Percentiles rank a stretch among this genome's conserved stretches.
Evolutionary conservation across 2,329 filamentous ascomycete genomes (phyloP).

Genomic region (Trichoderma simmonsii): DNA sequence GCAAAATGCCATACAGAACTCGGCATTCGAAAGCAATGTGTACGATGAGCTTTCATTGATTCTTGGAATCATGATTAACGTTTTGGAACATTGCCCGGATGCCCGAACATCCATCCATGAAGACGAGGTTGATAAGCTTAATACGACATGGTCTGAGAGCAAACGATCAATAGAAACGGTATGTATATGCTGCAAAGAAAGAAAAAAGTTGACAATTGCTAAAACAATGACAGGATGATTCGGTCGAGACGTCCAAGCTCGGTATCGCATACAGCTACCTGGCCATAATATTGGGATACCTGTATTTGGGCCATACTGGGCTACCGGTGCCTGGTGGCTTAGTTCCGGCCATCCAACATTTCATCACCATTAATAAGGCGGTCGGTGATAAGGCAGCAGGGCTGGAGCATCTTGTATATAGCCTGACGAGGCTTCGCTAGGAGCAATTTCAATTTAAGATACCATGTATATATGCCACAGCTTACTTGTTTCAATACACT

Average conservation of each 20-base stretch:
- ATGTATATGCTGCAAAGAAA: constrained; percentile 24
- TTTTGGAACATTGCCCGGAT: constrained; percentile 71
- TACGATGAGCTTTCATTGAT: constrained; percentile 74
- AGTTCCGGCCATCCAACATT: constrained; percentile 20
- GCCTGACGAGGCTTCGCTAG: not conserved
- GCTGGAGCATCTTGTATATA: constrained; percentile 8
- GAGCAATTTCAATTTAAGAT: not conserved
- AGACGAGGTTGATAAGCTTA: constrained; percentile 55
- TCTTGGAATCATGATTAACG: constrained; percentile 81
- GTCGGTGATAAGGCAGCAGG: not conserved
- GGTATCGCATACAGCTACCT: constrained; percentile 87
- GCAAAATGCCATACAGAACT: constrained; percentile 46
- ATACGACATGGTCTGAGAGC: constrained; percentile 65
- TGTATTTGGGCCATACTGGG: constrained; percentile 54
- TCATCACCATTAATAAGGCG: constrained; percentile 8
- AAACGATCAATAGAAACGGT: constrained; percentile 66
- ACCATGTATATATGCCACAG: not conserved
- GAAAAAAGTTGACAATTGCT: not conserved
- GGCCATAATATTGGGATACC: constrained; percentile 76
- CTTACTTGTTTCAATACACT: not conserved
- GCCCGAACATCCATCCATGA: constrained; percentile 36
- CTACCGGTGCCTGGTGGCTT: not conserved
- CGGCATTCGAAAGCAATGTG: constrained; percentile 46
- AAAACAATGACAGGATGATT: constrained; percentile 54
- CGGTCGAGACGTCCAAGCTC: constrained; percentile 69